Evolutionary conservation across 2,329 filamentous ascomycete species (phyloP).

Genomic region (Cytospora mali): DNA sequence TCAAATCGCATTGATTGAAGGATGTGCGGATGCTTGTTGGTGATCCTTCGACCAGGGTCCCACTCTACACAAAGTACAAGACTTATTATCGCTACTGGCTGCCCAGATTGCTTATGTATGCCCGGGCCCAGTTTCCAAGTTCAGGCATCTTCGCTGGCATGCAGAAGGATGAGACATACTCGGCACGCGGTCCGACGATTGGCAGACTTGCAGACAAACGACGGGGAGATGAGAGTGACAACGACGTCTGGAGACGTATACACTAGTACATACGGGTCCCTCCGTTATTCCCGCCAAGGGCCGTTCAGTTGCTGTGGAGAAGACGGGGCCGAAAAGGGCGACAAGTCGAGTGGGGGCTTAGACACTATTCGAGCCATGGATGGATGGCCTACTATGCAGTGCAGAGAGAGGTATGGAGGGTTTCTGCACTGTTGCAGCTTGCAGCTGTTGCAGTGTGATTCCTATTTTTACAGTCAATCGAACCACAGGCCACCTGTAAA

Average conservation of each 20-base stretch:
- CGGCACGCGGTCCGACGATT: neutral
- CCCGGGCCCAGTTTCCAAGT: slow-evolving; percentile 2
- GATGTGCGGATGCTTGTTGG: slow-evolving; percentile 18
- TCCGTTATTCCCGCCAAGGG: slow-evolving; percentile 6
- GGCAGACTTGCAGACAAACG: slow-evolving; percentile 8
- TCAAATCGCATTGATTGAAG: slow-evolving; percentile 17
- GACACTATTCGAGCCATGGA: neutral
- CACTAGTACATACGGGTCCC: slow-evolving; percentile 17
- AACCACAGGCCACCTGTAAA: slow-evolving; percentile 4
- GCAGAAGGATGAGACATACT: slow-evolving; percentile 7
- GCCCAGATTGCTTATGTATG: neutral
- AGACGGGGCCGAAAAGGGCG: neutral
- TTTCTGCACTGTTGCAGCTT: slow-evolving; percentile 15
- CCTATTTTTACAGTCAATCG: slow-evolving; percentile 25
- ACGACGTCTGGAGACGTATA: too few species aligned
- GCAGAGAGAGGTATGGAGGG: slow-evolving; percentile 5
- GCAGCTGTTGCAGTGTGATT: slow-evolving; percentile 14
- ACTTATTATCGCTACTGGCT: neutral
- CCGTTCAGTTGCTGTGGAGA: neutral
- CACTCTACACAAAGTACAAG: neutral
- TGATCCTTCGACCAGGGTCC: slow-evolving; percentile 25
- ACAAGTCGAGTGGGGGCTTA: slow-evolving; percentile 1
- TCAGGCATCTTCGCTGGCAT: neutral
- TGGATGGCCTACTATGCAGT: slow-evolving; percentile 7
- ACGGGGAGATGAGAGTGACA: slow-evolving; percentile 2